phyloP scores from a whole-genome alignment of 2,329 filamentous ascomycete species.

The Lecanoromycetidae sp. region DNA sequence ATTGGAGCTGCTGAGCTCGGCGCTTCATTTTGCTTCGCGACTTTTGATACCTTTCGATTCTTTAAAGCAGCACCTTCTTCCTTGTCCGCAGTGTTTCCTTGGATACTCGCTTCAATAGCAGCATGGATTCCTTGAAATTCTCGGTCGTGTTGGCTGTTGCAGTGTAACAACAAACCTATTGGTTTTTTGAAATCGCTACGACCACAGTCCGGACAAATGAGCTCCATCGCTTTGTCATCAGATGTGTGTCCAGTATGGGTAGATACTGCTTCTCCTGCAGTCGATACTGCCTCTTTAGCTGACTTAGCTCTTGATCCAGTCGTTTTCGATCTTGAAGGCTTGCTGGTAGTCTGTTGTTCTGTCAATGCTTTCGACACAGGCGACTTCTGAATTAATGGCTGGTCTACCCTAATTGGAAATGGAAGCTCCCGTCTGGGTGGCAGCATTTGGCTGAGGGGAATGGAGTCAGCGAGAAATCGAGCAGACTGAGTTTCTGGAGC shows the following conservation, averaged over 20 bases:
- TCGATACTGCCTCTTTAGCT: not conserved
- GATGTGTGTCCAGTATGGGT: not conserved
- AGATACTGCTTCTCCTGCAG: not conserved
- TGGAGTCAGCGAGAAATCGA: not conserved
- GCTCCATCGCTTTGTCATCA: too few relatives aligned
- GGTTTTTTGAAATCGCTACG: too few relatives aligned
- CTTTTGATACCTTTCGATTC: too few relatives aligned
- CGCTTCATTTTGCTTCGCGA: not conserved
- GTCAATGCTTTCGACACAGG: not conserved
- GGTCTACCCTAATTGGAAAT: conserved; percentile 6
- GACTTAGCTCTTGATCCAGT: not conserved
- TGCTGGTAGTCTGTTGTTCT: not conserved
- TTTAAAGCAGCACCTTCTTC: too few relatives aligned
- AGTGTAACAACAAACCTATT: too few relatives aligned
- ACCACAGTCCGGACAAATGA: too few relatives aligned
- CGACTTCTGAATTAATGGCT: not conserved
- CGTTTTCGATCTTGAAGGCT: not conserved
- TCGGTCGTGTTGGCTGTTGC: not conserved
- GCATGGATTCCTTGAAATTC: not conserved
- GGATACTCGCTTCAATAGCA: not conserved
- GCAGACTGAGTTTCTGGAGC: conserved; percentile 2
- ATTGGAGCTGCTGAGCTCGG: not conserved
- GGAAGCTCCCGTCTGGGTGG: conserved; percentile 18
- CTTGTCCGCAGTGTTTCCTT: too few relatives aligned
- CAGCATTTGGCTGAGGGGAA: conserved; percentile 14